Evolutionary conservation across 2,329 filamentous ascomycete genomes (phyloP).

Genomic region (Sporothrix protearum): DNA sequence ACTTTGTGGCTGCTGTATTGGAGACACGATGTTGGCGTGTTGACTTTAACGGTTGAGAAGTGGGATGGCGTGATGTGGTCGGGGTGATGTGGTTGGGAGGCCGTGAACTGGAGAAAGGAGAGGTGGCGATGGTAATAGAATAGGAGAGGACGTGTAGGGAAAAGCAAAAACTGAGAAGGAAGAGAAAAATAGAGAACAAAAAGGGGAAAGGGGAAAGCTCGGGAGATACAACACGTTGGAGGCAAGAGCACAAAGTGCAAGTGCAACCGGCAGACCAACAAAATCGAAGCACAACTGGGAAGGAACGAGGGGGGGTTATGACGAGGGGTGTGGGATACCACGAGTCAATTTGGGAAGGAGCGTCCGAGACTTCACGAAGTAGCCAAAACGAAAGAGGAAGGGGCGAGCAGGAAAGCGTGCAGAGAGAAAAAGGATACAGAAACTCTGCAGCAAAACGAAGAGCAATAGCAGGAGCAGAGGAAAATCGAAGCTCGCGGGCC

Average conservation of each 20-base stretch:
- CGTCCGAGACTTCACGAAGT: neutral
- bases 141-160: neutral
- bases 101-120: neutral
- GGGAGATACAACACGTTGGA: neutral
- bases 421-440: neutral
- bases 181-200: neutral
- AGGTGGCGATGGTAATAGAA: neutral
- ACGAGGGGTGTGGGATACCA: neutral
- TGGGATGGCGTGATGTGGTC: neutral
- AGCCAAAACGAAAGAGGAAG: neutral
- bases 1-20: too few species aligned
- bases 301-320: neutral
- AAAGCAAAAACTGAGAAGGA: neutral
- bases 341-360: constrained; percentile 3
- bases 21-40: neutral
- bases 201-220: neutral
- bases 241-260: neutral
- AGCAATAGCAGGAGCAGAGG: neutral
- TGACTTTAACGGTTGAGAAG: neutral
- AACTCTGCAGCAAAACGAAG: neutral
- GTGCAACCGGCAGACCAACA: neutral
- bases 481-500: neutral
- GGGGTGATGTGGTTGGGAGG: neutral
- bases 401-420: neutral
- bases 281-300: neutral